These are phyloP conservation scores for Wickerhamomyces sp. DNA, from an alignment of 1,139 yeast genomes.

Conservation along the genomic window DNA sequence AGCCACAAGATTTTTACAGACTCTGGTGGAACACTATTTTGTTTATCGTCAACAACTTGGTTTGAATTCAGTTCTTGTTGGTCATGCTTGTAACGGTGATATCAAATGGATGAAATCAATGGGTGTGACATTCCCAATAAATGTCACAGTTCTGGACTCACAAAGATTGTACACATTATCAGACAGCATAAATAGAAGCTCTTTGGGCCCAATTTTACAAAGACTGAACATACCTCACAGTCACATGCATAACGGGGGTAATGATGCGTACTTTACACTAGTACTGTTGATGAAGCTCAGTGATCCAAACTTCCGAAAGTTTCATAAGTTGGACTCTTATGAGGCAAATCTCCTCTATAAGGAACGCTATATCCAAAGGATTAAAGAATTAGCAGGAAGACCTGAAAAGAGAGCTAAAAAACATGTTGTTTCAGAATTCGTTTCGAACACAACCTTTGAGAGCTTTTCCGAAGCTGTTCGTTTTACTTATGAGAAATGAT, in stretches of 20 bases:
- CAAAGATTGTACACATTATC: constrained; percentile 42
- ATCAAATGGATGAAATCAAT: constrained; percentile 44
- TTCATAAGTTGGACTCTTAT: constrained; percentile 27
- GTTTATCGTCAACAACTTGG: constrained; percentile 16
- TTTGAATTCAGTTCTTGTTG: constrained; percentile 45
- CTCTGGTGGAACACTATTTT: constrained; percentile 41
- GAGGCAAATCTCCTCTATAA: constrained; percentile 4
- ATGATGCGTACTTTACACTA: constrained; percentile 72
- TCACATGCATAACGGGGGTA: constrained; percentile 75
- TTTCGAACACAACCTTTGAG: background rate
- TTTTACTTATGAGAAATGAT: background rate
- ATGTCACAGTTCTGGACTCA: constrained; percentile 46
- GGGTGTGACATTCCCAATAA: constrained; percentile 44
- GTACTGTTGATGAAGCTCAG: constrained; percentile 46
- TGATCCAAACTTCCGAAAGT: constrained; percentile 47
- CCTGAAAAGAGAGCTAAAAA: constrained; percentile 1
- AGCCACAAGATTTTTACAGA: constrained; percentile 37
- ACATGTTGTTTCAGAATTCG: background rate
- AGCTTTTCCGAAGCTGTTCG: constrained; percentile 1
- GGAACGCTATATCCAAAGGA: background rate
- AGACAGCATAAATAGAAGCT: constrained; percentile 36
- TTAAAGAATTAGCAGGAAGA: background rate
- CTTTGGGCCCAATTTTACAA: constrained; percentile 47
- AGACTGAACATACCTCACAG: constrained; percentile 56
- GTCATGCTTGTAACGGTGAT: constrained; percentile 68